Evolutionary conservation across 2,329 filamentous ascomycete genomes (phyloP).

Genomic region (Cryoendolithus antarcticus): DNA sequence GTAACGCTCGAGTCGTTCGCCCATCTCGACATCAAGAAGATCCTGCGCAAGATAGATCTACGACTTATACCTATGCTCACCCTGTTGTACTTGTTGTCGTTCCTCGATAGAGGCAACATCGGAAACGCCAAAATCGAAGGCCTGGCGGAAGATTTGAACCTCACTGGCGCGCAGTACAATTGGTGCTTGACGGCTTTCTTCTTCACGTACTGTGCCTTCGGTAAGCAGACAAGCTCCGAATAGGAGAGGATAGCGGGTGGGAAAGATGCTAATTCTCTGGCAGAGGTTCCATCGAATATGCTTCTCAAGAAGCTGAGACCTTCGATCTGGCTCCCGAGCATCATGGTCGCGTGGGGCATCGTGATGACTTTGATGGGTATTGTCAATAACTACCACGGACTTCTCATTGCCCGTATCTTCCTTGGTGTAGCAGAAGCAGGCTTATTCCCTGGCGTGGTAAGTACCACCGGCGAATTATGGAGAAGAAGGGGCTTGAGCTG

Average conservation of each 20-base stretch:
- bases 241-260: no score
- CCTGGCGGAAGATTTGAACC: slow-evolving; percentile 9
- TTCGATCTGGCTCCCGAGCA: slow-evolving; percentile 30
- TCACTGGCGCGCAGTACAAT: slow-evolving; percentile 12
- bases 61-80: slow-evolving; percentile 54
- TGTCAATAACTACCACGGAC: slow-evolving; percentile 15
- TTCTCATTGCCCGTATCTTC: slow-evolving; percentile 14
- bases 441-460: slow-evolving; percentile 36
- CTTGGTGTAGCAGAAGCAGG: slow-evolving; percentile 17
- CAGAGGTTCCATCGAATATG: slow-evolving; percentile 36
- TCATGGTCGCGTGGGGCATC: slow-evolving; percentile 30
- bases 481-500: no score
- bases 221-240: slow-evolving; percentile 58
- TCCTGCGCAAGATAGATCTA: slow-evolving; percentile 50
- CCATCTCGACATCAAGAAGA: slow-evolving; percentile 27
- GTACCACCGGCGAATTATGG: no score
- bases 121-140: slow-evolving; percentile 12
- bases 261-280: no score
- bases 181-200: slow-evolving; percentile 49
- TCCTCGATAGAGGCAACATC: slow-evolving; percentile 41
- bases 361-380: slow-evolving; percentile 17
- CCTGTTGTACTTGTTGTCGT: slow-evolving; percentile 61
- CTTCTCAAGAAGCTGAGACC: slow-evolving; percentile 33
- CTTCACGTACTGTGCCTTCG: slow-evolving; percentile 69
- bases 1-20: no score